phyloP scores from a whole-genome alignment of 176 grass and related monocot species.

The Oryza coarctata region DNA sequence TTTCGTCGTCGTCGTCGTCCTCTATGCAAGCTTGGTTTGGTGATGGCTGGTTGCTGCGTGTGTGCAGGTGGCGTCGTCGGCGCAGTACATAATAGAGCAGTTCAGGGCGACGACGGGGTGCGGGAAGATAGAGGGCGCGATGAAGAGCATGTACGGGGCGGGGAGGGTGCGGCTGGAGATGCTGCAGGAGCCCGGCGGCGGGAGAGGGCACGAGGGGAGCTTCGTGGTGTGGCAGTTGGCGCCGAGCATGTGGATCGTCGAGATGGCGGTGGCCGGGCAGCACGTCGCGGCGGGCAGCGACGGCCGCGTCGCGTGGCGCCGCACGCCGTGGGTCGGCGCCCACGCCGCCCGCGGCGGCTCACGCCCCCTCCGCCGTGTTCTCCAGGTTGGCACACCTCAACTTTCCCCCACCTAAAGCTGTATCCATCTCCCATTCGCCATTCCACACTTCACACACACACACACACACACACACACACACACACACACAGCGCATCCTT shows the following conservation, averaged over 20 bases:
- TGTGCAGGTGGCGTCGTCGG: conserved; percentile 76
- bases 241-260: conserved; percentile 85
- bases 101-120: conserved; percentile 81
- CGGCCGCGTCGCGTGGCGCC: conserved; percentile 79
- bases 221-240: conserved; percentile 84
- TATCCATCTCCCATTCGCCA: too few species aligned
- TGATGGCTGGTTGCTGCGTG: background rate
- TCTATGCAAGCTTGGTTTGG: too few species aligned
- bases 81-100: conserved; percentile 88
- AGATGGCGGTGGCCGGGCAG: conserved; percentile 75
- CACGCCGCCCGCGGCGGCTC: conserved; percentile 68
- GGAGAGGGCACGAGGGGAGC: conserved; percentile 49
- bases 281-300: conserved; percentile 73
- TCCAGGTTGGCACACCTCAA: conserved; percentile 81
- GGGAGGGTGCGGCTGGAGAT: conserved; percentile 64
- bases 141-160: conserved; percentile 79
- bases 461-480: too few species aligned
- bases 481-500: background rate
- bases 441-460: too few species aligned
- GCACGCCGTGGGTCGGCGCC: conserved; percentile 80
- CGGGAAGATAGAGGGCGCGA: conserved; percentile 55
- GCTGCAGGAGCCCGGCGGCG: conserved; percentile 43
- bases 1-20: too few species aligned
- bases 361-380: conserved; percentile 79
- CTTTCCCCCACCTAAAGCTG: background rate